phyloP scores from a whole-genome alignment of 1,139 yeast genomes.

The Eremothecium sinecaudum region DNA sequence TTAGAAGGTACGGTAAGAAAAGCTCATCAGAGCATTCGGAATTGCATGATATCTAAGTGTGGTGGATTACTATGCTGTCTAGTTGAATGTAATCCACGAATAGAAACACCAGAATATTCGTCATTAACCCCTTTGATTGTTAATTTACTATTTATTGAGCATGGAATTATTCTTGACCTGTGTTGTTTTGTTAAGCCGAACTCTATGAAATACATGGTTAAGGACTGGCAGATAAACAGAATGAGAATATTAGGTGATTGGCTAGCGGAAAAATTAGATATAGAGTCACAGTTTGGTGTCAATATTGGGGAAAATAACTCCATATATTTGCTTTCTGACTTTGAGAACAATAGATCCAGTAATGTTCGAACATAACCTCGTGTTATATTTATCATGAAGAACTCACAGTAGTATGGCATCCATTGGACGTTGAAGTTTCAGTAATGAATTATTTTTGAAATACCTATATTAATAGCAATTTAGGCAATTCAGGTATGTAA shows the following conservation, averaged over 20 bases:
- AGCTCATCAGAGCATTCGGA: slow-evolving; percentile 49
- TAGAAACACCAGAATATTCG: slow-evolving; percentile 39
- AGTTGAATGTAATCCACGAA: slow-evolving; percentile 50
- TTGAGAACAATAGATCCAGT: slow-evolving; percentile 18
- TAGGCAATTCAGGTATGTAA: too few relatives aligned
- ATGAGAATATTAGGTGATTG: slow-evolving; percentile 52
- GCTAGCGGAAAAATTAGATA: slow-evolving; percentile 38
- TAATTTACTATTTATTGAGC: slow-evolving; percentile 67
- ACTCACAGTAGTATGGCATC: too few relatives aligned
- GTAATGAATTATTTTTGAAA: too few relatives aligned
- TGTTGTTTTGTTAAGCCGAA: slow-evolving; percentile 68
- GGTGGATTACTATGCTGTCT: slow-evolving; percentile 76
- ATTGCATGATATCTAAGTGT: slow-evolving; percentile 66
- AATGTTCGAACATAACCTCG: too few relatives aligned
- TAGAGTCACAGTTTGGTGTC: slow-evolving; percentile 38
- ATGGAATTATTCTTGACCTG: slow-evolving; percentile 77
- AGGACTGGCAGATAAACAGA: slow-evolving; percentile 64
- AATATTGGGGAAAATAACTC: slow-evolving; percentile 61
- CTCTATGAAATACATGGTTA: slow-evolving; percentile 50
- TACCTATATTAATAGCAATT: too few relatives aligned
- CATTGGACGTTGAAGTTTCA: too few relatives aligned
- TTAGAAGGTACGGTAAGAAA: slow-evolving; percentile 68
- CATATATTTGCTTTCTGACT: slow-evolving; percentile 33
- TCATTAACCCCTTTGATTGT: slow-evolving; percentile 78
- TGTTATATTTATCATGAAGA: too few relatives aligned